Evolutionary conservation across 2,329 filamentous ascomycete genomes (phyloP).

Genomic region (Paramyrothecium sp.): DNA sequence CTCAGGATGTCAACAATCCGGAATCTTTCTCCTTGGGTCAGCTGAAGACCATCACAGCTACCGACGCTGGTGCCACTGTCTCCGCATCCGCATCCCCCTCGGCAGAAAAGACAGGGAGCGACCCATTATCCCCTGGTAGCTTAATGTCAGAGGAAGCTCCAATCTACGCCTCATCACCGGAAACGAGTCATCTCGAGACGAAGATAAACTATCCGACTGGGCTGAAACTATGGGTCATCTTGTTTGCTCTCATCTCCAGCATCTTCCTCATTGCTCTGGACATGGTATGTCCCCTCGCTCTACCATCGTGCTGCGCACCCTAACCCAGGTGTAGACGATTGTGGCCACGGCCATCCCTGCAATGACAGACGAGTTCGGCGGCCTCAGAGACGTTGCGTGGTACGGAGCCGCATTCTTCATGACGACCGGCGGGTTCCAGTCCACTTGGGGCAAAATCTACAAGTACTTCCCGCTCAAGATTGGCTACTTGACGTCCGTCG

Average conservation of each 20-base stretch:
- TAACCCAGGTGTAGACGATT: constrained; percentile 35
- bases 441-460: constrained; percentile 36
- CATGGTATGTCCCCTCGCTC: constrained; percentile 5
- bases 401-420: constrained; percentile 50
- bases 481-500: constrained; percentile 39
- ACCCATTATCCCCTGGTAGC: no score
- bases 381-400: constrained; percentile 48
- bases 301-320: neutral
- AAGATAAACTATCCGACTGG: constrained; percentile 6
- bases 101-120: no score
- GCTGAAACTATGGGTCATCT: constrained; percentile 8
- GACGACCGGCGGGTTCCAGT: constrained; percentile 33
- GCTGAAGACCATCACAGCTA: no score
- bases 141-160: no score
- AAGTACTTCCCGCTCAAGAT: constrained; percentile 44
- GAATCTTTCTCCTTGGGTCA: no score
- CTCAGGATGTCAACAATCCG: no score
- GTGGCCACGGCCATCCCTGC: constrained; percentile 48
- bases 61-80: no score
- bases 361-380: constrained; percentile 43
- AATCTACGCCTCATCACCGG: no score
- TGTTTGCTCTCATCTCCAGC: constrained; percentile 11
- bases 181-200: no score
- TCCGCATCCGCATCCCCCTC: no score
- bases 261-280: constrained; percentile 12